phyloP scores from a whole-genome alignment of 1,139 yeast species.

The Yamadazyma atmosphaerica region DNA sequence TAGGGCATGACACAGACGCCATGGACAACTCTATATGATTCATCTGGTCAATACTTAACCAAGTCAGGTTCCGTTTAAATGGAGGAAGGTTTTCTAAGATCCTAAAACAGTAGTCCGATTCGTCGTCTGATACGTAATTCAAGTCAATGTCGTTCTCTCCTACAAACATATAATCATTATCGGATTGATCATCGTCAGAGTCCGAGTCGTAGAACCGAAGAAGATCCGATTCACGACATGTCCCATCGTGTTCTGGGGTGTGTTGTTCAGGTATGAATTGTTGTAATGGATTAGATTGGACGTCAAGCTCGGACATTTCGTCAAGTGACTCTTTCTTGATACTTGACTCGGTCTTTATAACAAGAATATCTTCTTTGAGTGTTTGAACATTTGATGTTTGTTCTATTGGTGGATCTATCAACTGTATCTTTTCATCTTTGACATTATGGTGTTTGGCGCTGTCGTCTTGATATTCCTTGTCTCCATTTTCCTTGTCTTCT shows the following conservation, averaged over 20 bases:
- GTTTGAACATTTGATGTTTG: too few species aligned
- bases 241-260: too few species aligned
- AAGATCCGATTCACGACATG: conserved; percentile 3
- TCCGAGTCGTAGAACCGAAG: conserved; percentile 16
- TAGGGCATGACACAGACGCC: conserved; percentile 17
- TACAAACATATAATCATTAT: conserved; percentile 11
- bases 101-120: conserved; percentile 13
- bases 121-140: conserved; percentile 15
- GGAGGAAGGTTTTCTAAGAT: conserved; percentile 12
- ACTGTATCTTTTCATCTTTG: neutral
- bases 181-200: conserved; percentile 11
- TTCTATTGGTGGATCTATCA: neutral
- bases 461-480: too few species aligned
- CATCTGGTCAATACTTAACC: conserved; percentile 11
- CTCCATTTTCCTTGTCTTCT: too few species aligned
- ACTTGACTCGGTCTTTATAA: too few species aligned
- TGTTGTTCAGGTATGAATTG: too few species aligned
- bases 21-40: conserved; percentile 10
- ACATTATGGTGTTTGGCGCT: too few species aligned
- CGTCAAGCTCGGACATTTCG: too few species aligned
- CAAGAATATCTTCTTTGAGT: too few species aligned
- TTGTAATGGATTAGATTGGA: too few species aligned
- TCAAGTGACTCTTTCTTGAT: too few species aligned
- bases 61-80: neutral
- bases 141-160: conserved; percentile 15